A percentile compares a stretch with the other conserved stretches of the same genome.
phyloP scores from a whole-genome alignment of 306 rosid species.

The apple (Malus domestica) region DNA sequence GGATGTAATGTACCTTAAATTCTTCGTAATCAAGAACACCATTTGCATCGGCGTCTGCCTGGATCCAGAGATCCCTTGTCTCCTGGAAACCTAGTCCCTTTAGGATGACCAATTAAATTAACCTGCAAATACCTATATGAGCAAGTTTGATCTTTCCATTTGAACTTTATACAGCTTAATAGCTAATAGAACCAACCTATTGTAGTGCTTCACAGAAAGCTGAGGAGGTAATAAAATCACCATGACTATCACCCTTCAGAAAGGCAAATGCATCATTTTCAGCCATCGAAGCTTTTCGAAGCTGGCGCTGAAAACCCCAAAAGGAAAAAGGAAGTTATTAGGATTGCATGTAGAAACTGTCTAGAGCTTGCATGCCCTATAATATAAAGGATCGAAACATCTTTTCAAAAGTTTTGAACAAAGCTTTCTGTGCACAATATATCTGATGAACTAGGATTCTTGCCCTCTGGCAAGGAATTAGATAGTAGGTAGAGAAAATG shows the following conservation, averaged over 20 bases:
- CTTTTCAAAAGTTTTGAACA: background rate
- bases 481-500: background rate
- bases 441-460: background rate
- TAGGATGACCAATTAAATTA: slow-evolving; percentile 53
- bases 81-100: slow-evolving; percentile 69
- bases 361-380: background rate
- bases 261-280: slow-evolving; percentile 75
- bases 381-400: background rate
- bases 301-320: slow-evolving; percentile 44
- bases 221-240: slow-evolving; percentile 50
- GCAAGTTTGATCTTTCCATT: slow-evolving; percentile 11
- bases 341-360: background rate
- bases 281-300: slow-evolving; percentile 68
- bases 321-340: background rate
- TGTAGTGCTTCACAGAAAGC: slow-evolving; percentile 68
- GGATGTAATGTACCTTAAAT: slow-evolving; percentile 56
- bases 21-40: slow-evolving; percentile 56
- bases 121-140: slow-evolving; percentile 39
- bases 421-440: background rate
- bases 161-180: background rate
- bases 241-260: slow-evolving; percentile 60
- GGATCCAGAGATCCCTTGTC: slow-evolving; percentile 67
- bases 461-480: background rate
- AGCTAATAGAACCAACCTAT: slow-evolving; percentile 40
- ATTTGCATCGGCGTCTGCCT: slow-evolving; percentile 73